These are phyloP conservation scores for barrel medic (Medicago truncatula) DNA, from an alignment of 306 rosid species.

Conservation along the genomic window DNA sequence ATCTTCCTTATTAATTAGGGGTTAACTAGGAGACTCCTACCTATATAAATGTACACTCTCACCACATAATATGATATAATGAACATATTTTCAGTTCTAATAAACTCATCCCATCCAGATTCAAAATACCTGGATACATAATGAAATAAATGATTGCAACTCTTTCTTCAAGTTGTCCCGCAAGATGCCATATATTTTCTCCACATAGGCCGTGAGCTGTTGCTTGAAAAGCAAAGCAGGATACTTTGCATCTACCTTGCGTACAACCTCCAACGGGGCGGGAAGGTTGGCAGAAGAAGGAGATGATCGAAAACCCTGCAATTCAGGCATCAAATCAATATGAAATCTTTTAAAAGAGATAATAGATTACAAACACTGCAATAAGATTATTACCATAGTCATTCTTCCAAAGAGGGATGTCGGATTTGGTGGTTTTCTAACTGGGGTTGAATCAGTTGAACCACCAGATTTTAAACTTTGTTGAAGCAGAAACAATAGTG, in stretches of 20 bases:
- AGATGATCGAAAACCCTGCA: slow-evolving; percentile 95
- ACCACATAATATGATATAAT: too few species aligned
- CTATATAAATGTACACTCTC: too few species aligned
- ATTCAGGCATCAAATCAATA: slow-evolving; percentile 42
- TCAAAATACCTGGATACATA: slow-evolving; percentile 84
- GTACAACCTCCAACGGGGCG: slow-evolving; percentile 68
- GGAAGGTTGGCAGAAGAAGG: slow-evolving; percentile 87
- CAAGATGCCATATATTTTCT: slow-evolving; percentile 95
- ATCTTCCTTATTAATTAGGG: too few species aligned
- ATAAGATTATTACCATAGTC: slow-evolving; percentile 74
- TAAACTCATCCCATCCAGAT: slow-evolving; percentile 33
- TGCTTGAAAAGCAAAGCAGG: slow-evolving; percentile 99
- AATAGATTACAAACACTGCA: slow-evolving; percentile 14
- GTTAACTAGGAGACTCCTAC: too few species aligned
- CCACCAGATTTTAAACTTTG: slow-evolving; percentile 79
- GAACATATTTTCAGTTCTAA: too few species aligned
- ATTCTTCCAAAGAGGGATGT: slow-evolving; percentile 98
- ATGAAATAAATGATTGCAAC: slow-evolving; percentile 71
- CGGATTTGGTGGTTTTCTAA: slow-evolving; percentile 76
- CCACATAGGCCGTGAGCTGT: slow-evolving; percentile 99
- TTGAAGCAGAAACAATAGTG: slow-evolving; percentile 89
- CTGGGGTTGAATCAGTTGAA: slow-evolving; percentile 65
- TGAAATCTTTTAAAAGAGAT: background rate
- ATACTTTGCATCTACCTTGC: slow-evolving; percentile 95
- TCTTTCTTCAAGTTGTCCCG: slow-evolving; percentile 98